phyloP scores from a whole-genome alignment of 805 yeast genomes.

The Kazachstania kunashirensis region DNA sequence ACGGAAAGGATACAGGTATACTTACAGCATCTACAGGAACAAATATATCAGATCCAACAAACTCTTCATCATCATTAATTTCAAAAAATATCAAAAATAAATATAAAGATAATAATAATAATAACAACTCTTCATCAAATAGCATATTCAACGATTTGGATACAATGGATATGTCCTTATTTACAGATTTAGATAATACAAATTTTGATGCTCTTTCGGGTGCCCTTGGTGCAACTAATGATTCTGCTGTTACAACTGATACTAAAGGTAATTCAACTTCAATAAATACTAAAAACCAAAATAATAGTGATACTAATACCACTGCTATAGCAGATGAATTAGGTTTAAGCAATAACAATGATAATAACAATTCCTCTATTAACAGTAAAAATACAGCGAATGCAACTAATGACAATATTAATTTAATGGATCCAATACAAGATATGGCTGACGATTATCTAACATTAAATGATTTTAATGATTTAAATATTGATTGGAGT shows the following conservation, averaged over 20 bases:
- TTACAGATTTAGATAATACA: slow-evolving; percentile 25
- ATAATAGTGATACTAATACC: neutral
- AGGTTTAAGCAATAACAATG: slow-evolving; percentile 1
- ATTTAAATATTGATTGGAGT: slow-evolving; percentile 29
- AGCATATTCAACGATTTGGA: slow-evolving; percentile 16
- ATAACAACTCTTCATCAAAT: slow-evolving; percentile 1
- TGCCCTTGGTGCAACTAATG: slow-evolving; percentile 1
- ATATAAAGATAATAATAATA: slow-evolving; percentile 1
- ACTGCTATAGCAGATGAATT: neutral
- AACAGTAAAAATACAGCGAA: neutral
- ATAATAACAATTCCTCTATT: slow-evolving; percentile 4
- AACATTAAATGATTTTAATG: slow-evolving; percentile 30
- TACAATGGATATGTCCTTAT: slow-evolving; percentile 25
- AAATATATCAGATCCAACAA: neutral
- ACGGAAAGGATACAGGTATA: neutral
- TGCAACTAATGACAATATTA: neutral
- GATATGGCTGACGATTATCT: slow-evolving; percentile 26
- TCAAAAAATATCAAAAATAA: neutral
- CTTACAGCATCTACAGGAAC: neutral
- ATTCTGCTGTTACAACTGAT: neutral
- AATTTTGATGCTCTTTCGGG: slow-evolving; percentile 9
- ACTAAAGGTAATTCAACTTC: neutral
- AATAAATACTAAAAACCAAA: slow-evolving; percentile 2
- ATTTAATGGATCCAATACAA: slow-evolving; percentile 6
- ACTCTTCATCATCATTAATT: neutral